These are phyloP conservation scores for Pharnaceum exiguum DNA, from an alignment of 148 eudicot species.

Conservation along the genomic window DNA sequence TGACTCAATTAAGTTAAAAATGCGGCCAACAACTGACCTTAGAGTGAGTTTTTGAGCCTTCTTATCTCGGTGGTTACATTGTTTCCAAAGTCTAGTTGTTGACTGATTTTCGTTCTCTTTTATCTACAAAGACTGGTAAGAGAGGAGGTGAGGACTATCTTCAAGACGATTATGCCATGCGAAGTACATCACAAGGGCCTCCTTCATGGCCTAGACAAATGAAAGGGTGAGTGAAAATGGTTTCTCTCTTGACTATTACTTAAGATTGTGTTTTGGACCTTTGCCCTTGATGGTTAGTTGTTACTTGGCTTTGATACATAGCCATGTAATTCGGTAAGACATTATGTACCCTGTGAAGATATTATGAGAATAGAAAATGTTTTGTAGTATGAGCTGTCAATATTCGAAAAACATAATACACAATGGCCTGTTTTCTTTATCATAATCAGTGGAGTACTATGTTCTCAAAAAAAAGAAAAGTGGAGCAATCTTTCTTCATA, in stretches of 20 bases:
- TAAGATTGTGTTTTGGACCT: background rate
- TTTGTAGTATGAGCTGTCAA: too few species aligned
- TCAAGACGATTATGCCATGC: conserved; percentile 26
- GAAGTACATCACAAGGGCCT: conserved; percentile 26
- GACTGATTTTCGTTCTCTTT: conserved; percentile 10
- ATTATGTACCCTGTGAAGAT: too few species aligned
- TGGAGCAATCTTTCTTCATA: too few species aligned
- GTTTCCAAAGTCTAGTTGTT: background rate
- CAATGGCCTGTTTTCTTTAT: too few species aligned
- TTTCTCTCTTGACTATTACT: background rate
- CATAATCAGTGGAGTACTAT: too few species aligned
- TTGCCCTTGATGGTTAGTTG: background rate
- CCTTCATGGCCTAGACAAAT: conserved; percentile 37
- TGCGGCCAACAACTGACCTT: conserved; percentile 37
- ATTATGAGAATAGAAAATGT: too few species aligned
- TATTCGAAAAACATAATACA: too few species aligned
- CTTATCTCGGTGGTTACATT: background rate
- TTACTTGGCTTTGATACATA: too few species aligned
- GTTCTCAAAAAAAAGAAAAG: too few species aligned
- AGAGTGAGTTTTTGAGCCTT: conserved; percentile 30
- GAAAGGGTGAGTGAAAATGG: conserved; percentile 42
- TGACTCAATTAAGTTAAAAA: conserved; percentile 29
- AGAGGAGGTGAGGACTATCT: conserved; percentile 44
- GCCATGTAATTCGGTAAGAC: too few species aligned
- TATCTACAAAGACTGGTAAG: conserved; percentile 47